Evolutionary conservation across 768 basidiomycete genomes (phyloP), one percentile per base, ranked within the genome.

Genomic region (Candolleomyces aberdarensis): DNA sequence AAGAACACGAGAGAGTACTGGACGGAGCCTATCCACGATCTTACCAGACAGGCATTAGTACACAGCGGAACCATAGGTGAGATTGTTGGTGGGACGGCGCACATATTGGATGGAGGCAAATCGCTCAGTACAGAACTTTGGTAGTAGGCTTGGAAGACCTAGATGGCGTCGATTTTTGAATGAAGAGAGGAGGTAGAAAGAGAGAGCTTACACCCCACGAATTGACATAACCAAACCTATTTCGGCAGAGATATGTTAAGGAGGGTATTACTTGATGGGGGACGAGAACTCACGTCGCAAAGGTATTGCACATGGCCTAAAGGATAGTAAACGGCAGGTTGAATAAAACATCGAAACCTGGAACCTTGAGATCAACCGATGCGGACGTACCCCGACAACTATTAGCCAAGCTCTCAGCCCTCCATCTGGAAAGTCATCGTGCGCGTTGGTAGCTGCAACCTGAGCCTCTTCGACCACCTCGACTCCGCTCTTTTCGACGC

Each of bases 81-180:
- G 22, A 26, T 52, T 1, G 19, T 10, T 56, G 2, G 17, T 14
- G 20, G 1, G 15, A 71, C 80, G 3, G 36, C 36, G 62, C 67
- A 88, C 88, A 90, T 90, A n/a, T 70, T 78, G 11, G 89, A 91
- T 2, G 88, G 78, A 8, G 81, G 77, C 1, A 77, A 75, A 29
- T 78, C 63, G 1, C 66, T 72, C 22, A 91, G 74, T 4, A 87
- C 15, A 1, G 75, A 79, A 26, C 79, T 71, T 64, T 88, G 77
- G 62, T 92, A 91, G 67, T 89, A 88, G 6, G 78, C 79, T 77
- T 92, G 91, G 67, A 91, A 92, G 31, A 85, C 79, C 88, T 91
- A 65, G 2, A 20, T 40, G 11, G 40, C 6, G 43, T 36, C 20
- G 57, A 57, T 61, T 47, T 48, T 20, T 29, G 46, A 41, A 39